Conservation (phyloP, 2,329 filamentous ascomycete species). For the Trichocomaceae sp. region DNA sequence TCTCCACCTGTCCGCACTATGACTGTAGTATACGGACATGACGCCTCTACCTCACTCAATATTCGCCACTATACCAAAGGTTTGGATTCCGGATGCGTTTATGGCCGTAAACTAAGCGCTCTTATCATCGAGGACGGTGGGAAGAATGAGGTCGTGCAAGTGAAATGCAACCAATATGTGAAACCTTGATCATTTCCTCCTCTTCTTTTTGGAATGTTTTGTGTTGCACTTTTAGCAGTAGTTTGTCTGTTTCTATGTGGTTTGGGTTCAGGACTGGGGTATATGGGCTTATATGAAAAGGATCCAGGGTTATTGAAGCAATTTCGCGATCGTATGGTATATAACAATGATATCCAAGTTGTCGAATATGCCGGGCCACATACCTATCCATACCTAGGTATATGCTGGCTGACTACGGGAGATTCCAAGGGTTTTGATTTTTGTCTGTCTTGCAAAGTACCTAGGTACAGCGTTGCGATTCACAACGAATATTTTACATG, state of each 20-base stretch:
- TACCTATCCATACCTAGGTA: too few species aligned
- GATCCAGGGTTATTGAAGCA: not conserved
- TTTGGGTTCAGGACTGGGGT: not conserved
- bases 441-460: too few species aligned
- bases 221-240: not conserved
- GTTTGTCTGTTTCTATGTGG: not conserved
- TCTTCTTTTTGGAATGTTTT: not conserved
- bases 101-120: constrained; percentile 68
- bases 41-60: constrained; percentile 65
- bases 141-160: constrained; percentile 36
- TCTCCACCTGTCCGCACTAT: constrained; percentile 36
- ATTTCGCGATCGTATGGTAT: not conserved
- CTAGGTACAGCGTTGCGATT: too few species aligned
- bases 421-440: not conserved
- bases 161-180: constrained; percentile 34
- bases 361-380: not conserved
- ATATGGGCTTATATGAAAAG: not conserved
- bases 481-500: not conserved
- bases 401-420: not conserved
- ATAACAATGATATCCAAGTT: constrained; percentile 2
- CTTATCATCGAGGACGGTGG: constrained; percentile 61
- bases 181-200: constrained; percentile 13
- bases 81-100: constrained; percentile 75
- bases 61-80: constrained; percentile 69
- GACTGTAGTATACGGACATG: constrained; percentile 83